Conservation (phyloP, 2,329 filamentous ascomycete genomes). For the Diaporthe velutina region DNA sequence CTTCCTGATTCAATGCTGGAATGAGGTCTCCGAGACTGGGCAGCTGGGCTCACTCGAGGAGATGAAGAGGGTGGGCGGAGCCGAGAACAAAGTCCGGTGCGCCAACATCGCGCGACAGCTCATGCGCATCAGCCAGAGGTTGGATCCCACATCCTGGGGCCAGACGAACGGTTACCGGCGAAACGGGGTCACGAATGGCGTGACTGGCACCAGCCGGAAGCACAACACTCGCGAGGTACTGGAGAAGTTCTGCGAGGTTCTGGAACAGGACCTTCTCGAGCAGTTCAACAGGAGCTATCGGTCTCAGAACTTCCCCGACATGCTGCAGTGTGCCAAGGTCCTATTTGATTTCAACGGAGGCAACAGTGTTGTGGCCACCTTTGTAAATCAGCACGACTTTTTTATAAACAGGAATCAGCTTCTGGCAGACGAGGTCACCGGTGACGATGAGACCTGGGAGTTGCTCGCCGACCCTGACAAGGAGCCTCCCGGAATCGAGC, state of each 20-base stretch:
- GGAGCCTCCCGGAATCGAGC: constrained; percentile 91
- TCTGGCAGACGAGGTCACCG: constrained; percentile 85
- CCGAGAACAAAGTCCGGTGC: constrained; percentile 93
- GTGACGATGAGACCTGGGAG: constrained; percentile 86
- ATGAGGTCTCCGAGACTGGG: constrained; percentile 91
- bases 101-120: constrained; percentile 94
- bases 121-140: constrained; percentile 91
- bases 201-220: constrained; percentile 57
- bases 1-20: constrained; percentile 97
- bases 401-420: constrained; percentile 97
- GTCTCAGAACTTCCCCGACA: constrained; percentile 95
- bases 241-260: constrained; percentile 94
- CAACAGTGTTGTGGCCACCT: constrained; percentile 92
- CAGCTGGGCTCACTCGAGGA: constrained; percentile 90
- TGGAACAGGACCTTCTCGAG: constrained; percentile 94
- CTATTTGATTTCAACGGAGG: constrained; percentile 96
- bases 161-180: constrained; percentile 67
- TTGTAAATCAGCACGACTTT: constrained; percentile 99
- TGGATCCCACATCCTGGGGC: constrained; percentile 83
- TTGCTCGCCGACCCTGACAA: constrained; percentile 93
- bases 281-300: constrained; percentile 98
- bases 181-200: constrained; percentile 65
- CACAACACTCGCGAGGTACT: constrained; percentile 88
- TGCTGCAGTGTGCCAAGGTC: constrained; percentile 96
- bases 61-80: constrained; percentile 84